Evolutionary conservation across 1,284 basidiomycete genomes (phyloP), one percentile per base, ranked within the genome.

Genomic region (Rhodotorula sp.): DNA sequence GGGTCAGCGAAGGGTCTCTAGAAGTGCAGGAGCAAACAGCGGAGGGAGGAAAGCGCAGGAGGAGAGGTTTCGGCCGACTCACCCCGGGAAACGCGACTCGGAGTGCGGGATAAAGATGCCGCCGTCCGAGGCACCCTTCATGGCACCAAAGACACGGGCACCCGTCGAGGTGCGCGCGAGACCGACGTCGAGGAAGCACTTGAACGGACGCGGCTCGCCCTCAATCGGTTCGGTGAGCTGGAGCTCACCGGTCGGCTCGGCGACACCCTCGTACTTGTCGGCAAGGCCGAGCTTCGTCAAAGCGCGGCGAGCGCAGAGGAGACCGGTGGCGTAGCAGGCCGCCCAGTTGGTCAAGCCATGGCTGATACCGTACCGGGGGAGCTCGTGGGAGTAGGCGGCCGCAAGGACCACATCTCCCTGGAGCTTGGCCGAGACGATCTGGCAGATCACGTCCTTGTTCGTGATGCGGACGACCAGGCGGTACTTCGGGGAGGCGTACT

Each of bases 321-420:
- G 89, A 83, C 97, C 97, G 80, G 97, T 98, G 67, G 97, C 97
- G 84, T 99, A 99, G 67, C 91, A 91, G 76, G 96, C 95, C 78
- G 94, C 87, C 97, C 97, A 99, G 87, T 99, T 99, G 77, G 95
- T 95, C 63, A 99, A 87, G 85, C 97, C 97, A 83, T 99, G 95
- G 84, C 92, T 92, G 85, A 99, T 97, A 77, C 97, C 97, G 83
- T 97, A 99, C 81, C 89, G 87, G 70, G 93, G 92, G 63, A 99
- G 90, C 85, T 99, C 97, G 82, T 87, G 88, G 71, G 97, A 97
- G 76, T 86, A 88, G 71, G 94, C 94, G 70, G 91, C 86, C 74
- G 89, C 88, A 77, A 99, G 86, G 78, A 99, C 88, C 80, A 96
- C 91, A 84, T 99, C 97, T 79, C 97, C 97, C 80, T 95, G 92